Conservation (phyloP, 2,329 filamentous ascomycete genomes). For the Aspergillus sp. region DNA sequence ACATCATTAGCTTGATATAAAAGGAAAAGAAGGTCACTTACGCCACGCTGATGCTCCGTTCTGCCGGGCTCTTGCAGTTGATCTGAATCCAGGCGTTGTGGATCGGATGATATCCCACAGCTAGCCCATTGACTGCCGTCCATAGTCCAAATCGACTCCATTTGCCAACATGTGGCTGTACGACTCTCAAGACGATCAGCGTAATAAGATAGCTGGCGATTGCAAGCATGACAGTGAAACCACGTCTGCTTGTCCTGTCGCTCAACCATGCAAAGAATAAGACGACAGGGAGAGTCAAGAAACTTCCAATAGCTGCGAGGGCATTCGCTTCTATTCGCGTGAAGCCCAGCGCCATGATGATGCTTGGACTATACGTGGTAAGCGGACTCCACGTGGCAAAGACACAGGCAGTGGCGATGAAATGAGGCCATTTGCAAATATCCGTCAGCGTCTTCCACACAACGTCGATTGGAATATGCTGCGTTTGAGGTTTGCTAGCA, state of each 20-base stretch:
- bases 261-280: slow-evolving; percentile 48
- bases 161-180: slow-evolving; percentile 42
- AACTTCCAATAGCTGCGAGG: slow-evolving; percentile 38
- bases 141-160: slow-evolving; percentile 50
- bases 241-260: slow-evolving; percentile 43
- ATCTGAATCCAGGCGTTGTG: slow-evolving; percentile 52
- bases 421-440: slow-evolving; percentile 46
- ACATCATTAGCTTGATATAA: slow-evolving; percentile 15
- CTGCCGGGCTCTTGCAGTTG: slow-evolving; percentile 44
- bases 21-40: slow-evolving; percentile 19
- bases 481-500: slow-evolving; percentile 7
- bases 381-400: slow-evolving; percentile 52
- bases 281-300: slow-evolving; percentile 44
- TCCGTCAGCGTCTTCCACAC: slow-evolving; percentile 44
- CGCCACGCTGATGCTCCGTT: slow-evolving; percentile 49
- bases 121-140: slow-evolving; percentile 49
- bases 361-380: slow-evolving; percentile 47
- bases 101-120: slow-evolving; percentile 51
- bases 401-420: slow-evolving; percentile 46
- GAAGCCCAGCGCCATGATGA: slow-evolving; percentile 41
- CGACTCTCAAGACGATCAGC: slow-evolving; percentile 36
- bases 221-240: slow-evolving; percentile 40
- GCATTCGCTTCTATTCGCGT: slow-evolving; percentile 44
- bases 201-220: slow-evolving; percentile 44
- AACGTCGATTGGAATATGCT: slow-evolving; percentile 33